Conservation (phyloP, 352 stramenopile species). For the Phytophthora chlamydospora region DNA sequence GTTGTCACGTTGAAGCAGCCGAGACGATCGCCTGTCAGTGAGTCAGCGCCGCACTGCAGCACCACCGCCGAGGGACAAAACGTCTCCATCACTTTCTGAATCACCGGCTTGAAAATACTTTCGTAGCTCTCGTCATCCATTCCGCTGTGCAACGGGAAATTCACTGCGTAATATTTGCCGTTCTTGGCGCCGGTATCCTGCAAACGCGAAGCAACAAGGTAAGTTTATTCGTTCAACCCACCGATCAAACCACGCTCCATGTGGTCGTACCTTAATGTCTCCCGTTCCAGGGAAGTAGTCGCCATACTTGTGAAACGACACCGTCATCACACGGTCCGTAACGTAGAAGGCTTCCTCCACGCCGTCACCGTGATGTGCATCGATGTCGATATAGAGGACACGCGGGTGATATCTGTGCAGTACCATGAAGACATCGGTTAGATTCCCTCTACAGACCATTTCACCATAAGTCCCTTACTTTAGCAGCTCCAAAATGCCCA, state of each 20-base stretch:
- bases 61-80: conserved; percentile 93
- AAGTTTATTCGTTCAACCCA: not conserved
- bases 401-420: conserved; percentile 95
- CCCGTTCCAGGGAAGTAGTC: conserved; percentile 99
- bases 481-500: conserved; percentile 97
- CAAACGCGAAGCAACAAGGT: not conserved
- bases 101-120: conserved; percentile 97
- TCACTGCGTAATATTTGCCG: conserved; percentile 95
- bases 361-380: conserved; percentile 99
- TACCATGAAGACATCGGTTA: conserved; percentile 78
- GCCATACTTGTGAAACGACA: conserved; percentile 98
- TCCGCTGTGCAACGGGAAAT: conserved; percentile 95
- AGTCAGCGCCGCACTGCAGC: conserved; percentile 97
- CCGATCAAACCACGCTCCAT: not conserved
- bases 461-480: conserved; percentile 87
- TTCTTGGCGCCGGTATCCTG: conserved; percentile 92
- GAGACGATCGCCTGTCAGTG: conserved; percentile 95
- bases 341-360: conserved; percentile 97
- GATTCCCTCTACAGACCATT: conserved; percentile 93
- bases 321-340: conserved; percentile 98
- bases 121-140: conserved; percentile 97
- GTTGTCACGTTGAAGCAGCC: conserved; percentile 98
- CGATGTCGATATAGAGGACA: conserved; percentile 99
- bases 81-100: conserved; percentile 92
- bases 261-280: conserved; percentile 62